Base-by-base conservation (phyloP, 257 asterid species). In the Nicotiana sylvestris region DNA sequence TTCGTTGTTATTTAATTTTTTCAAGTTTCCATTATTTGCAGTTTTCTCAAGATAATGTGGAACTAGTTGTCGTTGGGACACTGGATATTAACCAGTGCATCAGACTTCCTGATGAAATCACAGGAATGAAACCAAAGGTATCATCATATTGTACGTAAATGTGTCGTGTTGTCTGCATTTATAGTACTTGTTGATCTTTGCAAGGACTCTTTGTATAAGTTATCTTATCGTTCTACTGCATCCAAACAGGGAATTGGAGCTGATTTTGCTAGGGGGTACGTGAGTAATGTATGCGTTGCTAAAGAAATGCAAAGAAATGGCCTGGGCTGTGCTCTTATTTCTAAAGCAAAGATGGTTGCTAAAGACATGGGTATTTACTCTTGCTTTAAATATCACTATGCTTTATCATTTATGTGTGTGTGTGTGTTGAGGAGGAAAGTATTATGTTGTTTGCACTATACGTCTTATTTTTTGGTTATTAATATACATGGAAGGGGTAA, bases 221-320 rank as follows among this genome's bases (percentile, higher is more conserved):
- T 25, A 72, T 60, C 18, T 9, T 37, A 51, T 76, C 46, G 4
- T 76, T 76, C 15, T 76, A 27, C 43, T 84, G 77, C 84, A 84
- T 85, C 68, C 86, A 6, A 66, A 87, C 91, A 96, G 97, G 98
- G 94, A 85, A 89, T 92, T 67, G 97, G 96, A 83, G 92, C 95
- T 80, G 97, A 96, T 88, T 92, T 92, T 89, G 97, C 96, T 1
- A 92, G 99, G 88, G 99, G 97, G 33, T 94, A 96, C 88, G 88
- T 96, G 69, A 92, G 95, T 86, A 94, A 94, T 67, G 97, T 96
- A 74, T 94, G 97, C 79, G 98, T 94, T 82, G 99, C 99, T 60
- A 84, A 85, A 61, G 99, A 96, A 86, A 85, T 94, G 85, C 97
- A 89, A 3, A 91, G 97, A 82, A 92, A 92, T 82, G 98, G 98